Conservation (phyloP, 208 protist species). For the Leishmania tropica region DNA sequence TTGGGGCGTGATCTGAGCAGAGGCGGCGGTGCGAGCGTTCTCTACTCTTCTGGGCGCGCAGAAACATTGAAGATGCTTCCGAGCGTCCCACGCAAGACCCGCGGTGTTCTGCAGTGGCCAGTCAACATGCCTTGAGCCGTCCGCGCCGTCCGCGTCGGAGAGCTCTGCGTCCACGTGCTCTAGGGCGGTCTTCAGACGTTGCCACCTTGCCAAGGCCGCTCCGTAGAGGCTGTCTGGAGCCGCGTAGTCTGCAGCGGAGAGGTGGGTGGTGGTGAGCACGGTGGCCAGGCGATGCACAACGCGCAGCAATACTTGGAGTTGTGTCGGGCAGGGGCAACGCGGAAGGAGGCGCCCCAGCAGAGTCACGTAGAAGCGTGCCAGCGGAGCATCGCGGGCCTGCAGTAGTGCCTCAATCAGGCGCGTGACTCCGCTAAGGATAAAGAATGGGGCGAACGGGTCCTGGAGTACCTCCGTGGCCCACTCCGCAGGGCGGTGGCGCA, state of each 20-base stretch:
- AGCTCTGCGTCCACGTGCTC: conserved; percentile 6
- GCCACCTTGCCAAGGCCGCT: conserved; percentile 8
- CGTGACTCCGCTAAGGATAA: conserved; percentile 37
- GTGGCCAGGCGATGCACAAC: conserved; percentile 37
- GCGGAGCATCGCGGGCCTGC: conserved; percentile 48
- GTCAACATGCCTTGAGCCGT: not conserved
- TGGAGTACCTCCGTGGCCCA: conserved; percentile 35
- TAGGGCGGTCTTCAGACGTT: conserved; percentile 1
- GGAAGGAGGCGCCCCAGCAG: conserved; percentile 39
- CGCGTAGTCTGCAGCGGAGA: conserved; percentile 10
- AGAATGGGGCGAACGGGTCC: conserved; percentile 42
- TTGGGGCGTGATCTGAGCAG: not conserved
- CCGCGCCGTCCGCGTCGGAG: not conserved
- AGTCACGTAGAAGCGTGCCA: conserved; percentile 58
- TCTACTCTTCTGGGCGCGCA: not conserved
- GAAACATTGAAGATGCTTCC: not conserved
- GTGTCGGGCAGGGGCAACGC: conserved; percentile 34
- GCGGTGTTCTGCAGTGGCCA: conserved; percentile 2
- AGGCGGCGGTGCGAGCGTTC: not conserved
- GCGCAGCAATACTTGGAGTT: conserved; percentile 35
- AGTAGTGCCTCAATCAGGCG: conserved; percentile 32
- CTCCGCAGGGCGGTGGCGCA: conserved; percentile 29
- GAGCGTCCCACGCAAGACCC: conserved; percentile 3
- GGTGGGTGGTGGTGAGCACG: conserved; percentile 19
- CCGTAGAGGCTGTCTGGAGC: conserved; percentile 9